Conservation (phyloP, 192 early-diverging fungal genomes). For the Jimgerdemannia flammicorona region DNA sequence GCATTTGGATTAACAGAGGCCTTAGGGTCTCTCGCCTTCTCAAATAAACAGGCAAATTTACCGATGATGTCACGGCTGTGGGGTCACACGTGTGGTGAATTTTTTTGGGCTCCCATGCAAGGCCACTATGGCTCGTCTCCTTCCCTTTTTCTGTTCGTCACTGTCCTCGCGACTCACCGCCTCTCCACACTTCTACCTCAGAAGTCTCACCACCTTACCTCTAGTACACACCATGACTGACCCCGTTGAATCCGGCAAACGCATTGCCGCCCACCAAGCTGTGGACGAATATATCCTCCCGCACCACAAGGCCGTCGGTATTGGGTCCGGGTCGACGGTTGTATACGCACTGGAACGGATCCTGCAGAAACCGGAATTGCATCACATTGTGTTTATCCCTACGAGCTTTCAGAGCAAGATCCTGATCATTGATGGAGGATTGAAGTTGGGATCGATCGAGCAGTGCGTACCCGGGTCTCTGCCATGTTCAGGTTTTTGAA, state of each 20-base stretch:
- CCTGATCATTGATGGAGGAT: constrained; percentile 76
- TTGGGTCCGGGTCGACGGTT: constrained; percentile 85
- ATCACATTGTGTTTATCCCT: constrained; percentile 80
- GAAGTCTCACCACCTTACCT: neutral
- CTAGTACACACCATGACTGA: constrained; percentile 18
- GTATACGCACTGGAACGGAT: constrained; percentile 86
- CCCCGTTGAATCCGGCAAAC: constrained; percentile 72
- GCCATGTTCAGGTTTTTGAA: constrained; percentile 1
- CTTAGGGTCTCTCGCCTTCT: neutral
- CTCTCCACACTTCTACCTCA: neutral
- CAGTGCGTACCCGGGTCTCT: constrained; percentile 47
- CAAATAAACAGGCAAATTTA: neutral
- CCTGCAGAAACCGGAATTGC: constrained; percentile 55
- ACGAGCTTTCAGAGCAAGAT: constrained; percentile 91
- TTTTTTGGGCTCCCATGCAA: neutral
- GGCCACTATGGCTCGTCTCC: neutral
- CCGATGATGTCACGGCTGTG: too few relatives aligned
- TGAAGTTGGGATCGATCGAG: constrained; percentile 74
- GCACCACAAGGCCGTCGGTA: constrained; percentile 71
- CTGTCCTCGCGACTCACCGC: neutral
- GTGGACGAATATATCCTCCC: constrained; percentile 83
- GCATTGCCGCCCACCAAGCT: constrained; percentile 80
- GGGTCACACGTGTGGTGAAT: neutral
- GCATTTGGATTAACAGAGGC: too few relatives aligned
- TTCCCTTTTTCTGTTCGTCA: neutral